Conservation (phyloP, 176 grass and related monocot species). For the Typha latifolia region DNA sequence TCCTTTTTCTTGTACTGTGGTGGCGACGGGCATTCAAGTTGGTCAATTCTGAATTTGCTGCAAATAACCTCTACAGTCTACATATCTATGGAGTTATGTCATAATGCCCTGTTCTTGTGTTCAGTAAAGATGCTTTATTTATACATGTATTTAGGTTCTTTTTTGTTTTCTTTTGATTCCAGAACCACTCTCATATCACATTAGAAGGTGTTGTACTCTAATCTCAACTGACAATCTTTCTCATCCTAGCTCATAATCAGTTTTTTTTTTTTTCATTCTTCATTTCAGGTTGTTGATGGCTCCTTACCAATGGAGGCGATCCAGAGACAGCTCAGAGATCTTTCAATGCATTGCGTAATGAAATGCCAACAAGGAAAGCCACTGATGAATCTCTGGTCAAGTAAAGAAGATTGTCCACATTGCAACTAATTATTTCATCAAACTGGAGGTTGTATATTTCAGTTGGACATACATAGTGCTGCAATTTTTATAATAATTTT, state of each 20-base stretch:
- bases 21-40: too few species aligned
- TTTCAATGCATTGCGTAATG: conserved; percentile 37
- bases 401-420: conserved; percentile 9
- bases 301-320: conserved; percentile 61
- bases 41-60: too few species aligned
- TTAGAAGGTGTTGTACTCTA: neutral
- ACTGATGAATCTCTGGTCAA: conserved; percentile 40
- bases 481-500: too few species aligned
- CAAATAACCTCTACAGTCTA: too few species aligned
- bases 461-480: too few species aligned
- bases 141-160: neutral
- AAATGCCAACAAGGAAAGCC: conserved; percentile 48
- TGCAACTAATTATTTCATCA: too few species aligned
- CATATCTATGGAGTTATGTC: neutral
- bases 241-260: neutral
- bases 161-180: neutral
- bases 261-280: conserved; percentile 4
- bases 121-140: neutral
- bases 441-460: too few species aligned
- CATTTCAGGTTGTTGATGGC: conserved; percentile 50
- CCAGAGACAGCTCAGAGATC: conserved; percentile 51
- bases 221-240: neutral
- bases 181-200: too few species aligned
- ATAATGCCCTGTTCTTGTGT: neutral
- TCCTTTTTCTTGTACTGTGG: too few species aligned